These are phyloP conservation scores for Gautieria morchelliformis DNA, from an alignment of 768 basidiomycete genomes.

Conservation along the genomic window DNA sequence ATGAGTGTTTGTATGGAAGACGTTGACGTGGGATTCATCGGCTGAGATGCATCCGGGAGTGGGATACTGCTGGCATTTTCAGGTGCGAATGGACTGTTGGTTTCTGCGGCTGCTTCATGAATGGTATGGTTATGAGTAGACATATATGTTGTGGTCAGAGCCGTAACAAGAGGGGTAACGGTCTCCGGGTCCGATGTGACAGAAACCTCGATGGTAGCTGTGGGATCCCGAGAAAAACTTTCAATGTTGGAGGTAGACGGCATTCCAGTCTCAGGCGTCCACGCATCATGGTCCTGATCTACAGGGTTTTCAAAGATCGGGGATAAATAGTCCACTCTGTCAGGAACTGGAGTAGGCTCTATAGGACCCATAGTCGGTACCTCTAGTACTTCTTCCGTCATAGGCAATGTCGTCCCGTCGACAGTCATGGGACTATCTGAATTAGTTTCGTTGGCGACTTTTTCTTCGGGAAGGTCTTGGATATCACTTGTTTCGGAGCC, in stretches of 20 bases:
- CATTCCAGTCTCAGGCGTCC: too few species aligned
- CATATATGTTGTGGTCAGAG: conserved; percentile 1
- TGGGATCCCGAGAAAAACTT: too few species aligned
- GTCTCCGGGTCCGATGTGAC: conserved; percentile 7
- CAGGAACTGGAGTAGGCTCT: neutral
- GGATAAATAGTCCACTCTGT: neutral
- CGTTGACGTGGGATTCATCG: conserved; percentile 13
- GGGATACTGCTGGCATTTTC: neutral
- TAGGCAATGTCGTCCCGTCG: neutral
- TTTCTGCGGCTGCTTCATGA: neutral
- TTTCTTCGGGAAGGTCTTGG: neutral
- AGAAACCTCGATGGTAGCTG: too few species aligned
- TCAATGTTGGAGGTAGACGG: too few species aligned
- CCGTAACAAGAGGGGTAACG: conserved; percentile 15
- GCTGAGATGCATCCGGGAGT: conserved; percentile 7
- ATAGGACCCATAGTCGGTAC: neutral
- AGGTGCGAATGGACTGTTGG: neutral
- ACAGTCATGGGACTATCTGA: neutral
- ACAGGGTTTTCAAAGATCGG: neutral
- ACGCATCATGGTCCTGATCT: too few species aligned
- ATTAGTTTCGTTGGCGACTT: neutral
- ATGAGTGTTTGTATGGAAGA: conserved; percentile 1
- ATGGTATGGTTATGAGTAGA: neutral
- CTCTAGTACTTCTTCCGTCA: neutral
- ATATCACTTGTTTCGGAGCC: neutral